phyloP scores from a whole-genome alignment of 192 early-diverging fungal genomes.

The Glomus cerebriforme region DNA sequence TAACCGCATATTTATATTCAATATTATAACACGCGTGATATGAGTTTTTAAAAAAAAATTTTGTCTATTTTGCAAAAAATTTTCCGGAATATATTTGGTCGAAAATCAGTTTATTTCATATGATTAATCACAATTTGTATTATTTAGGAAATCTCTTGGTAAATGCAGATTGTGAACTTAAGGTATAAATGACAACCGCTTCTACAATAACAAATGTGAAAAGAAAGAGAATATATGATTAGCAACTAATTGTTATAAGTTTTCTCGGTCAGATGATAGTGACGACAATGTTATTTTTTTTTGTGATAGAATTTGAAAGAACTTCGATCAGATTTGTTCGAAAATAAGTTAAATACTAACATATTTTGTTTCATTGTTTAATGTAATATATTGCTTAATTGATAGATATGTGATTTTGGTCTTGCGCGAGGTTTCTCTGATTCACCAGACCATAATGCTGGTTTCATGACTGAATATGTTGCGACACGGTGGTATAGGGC shows the following conservation, averaged over 20 bases:
- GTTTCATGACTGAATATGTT: constrained; percentile 99
- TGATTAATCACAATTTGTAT: neutral
- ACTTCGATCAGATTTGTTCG: too few species aligned
- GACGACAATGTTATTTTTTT: neutral
- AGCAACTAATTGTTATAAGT: too few species aligned
- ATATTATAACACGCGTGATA: neutral
- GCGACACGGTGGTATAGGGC: constrained; percentile 99
- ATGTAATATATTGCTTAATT: neutral
- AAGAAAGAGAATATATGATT: neutral
- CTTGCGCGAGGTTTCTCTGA: constrained; percentile 91
- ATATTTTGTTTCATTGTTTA: neutral
- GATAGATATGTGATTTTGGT: constrained; percentile 97
- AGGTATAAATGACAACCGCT: constrained; percentile 51
- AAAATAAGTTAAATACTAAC: too few species aligned
- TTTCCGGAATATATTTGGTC: too few species aligned
- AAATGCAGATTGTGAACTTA: constrained; percentile 97
- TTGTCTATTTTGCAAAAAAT: too few species aligned
- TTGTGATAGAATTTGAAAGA: neutral
- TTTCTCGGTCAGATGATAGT: too few species aligned
- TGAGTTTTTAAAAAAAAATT: too few species aligned
- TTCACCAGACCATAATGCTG: constrained; percentile 75
- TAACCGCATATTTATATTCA: neutral
- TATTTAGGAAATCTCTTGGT: constrained; percentile 82
- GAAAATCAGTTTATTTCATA: too few species aligned
- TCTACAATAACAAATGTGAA: neutral